These are phyloP conservation scores for Sugiyamaella americana DNA, from an alignment of 805 yeast species.

Conservation along the genomic window DNA sequence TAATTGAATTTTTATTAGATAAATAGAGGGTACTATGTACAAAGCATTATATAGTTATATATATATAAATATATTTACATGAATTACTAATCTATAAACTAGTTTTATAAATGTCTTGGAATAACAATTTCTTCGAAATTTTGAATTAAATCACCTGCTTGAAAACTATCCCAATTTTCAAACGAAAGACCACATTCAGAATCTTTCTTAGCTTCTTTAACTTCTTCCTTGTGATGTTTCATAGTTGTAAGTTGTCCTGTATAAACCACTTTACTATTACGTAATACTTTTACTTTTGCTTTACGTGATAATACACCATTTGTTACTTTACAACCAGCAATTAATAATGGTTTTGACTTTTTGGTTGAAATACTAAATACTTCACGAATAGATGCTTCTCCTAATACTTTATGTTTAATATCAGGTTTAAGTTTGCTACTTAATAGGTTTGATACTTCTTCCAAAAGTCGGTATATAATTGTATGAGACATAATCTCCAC, in stretches of 20 bases:
- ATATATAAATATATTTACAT: neutral
- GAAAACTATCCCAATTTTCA: conserved; percentile 56
- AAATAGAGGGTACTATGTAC: neutral
- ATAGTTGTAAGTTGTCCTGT: conserved; percentile 64
- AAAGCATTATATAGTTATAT: neutral
- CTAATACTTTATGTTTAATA: conserved; percentile 56
- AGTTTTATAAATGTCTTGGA: conserved; percentile 41
- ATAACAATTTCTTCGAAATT: conserved; percentile 61
- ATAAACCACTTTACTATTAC: conserved; percentile 44
- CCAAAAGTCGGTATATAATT: conserved; percentile 83
- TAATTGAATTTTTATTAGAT: neutral
- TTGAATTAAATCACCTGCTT: conserved; percentile 70
- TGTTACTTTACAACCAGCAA: conserved; percentile 84
- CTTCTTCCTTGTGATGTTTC: conserved; percentile 78
- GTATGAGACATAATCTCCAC: conserved; percentile 61
- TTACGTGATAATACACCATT: conserved; percentile 62
- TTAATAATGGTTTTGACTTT: conserved; percentile 42
- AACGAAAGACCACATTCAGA: conserved; percentile 85
- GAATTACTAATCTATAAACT: neutral
- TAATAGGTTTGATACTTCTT: conserved; percentile 66
- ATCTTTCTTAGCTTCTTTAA: conserved; percentile 71
- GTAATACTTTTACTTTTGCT: conserved; percentile 50
- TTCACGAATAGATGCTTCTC: conserved; percentile 64
- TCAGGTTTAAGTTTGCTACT: conserved; percentile 57
- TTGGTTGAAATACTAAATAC: conserved; percentile 64